A percentile compares a stretch with the other conserved stretches of the same genome.
Evolutionary conservation across 2,329 filamentous ascomycete species (phyloP).

Genomic region (Microcyclospora pomicola): DNA sequence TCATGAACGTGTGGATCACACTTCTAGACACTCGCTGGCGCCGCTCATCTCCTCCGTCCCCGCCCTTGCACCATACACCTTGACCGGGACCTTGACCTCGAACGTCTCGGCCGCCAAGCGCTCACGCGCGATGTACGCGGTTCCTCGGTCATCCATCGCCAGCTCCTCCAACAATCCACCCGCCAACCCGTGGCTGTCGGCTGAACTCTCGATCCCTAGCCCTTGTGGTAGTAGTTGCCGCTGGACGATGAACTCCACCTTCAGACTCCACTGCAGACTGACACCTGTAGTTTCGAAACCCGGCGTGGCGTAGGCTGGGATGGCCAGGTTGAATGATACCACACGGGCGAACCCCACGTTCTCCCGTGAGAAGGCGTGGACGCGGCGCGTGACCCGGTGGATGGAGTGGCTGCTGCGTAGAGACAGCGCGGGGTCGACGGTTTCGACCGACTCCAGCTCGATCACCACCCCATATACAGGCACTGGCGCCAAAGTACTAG

Average conservation of each 20-base stretch:
- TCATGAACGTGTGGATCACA: too few species aligned
- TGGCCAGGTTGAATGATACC: slow-evolving; percentile 66
- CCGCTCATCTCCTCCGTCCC: too few species aligned
- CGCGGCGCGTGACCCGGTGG: slow-evolving; percentile 69
- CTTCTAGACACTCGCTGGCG: too few species aligned
- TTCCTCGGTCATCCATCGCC: slow-evolving; percentile 22
- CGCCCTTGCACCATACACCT: slow-evolving; percentile 18
- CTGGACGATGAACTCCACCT: slow-evolving; percentile 77
- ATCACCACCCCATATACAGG: slow-evolving; percentile 76
- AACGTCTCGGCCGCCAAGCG: slow-evolving; percentile 22
- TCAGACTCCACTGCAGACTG: slow-evolving; percentile 72
- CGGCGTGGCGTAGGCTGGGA: slow-evolving; percentile 72
- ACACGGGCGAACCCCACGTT: slow-evolving; percentile 69
- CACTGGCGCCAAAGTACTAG: slow-evolving; percentile 27
- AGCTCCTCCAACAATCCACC: slow-evolving; percentile 25
- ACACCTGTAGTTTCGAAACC: slow-evolving; percentile 87
- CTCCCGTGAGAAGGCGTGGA: slow-evolving; percentile 66
- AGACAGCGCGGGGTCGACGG: slow-evolving; percentile 64
- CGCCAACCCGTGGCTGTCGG: slow-evolving; percentile 53
- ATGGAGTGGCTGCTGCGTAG: slow-evolving; percentile 77
- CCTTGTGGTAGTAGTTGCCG: slow-evolving; percentile 7
- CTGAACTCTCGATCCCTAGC: slow-evolving; percentile 30
- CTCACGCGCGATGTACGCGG: slow-evolving; percentile 21
- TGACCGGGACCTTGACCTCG: slow-evolving; percentile 24
- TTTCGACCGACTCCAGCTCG: slow-evolving; percentile 75